A percentile compares a stretch with the other conserved stretches of the same genome.
Evolutionary conservation across 495 filamentous ascomycete genomes (phyloP).

Genomic region (Friedmanniomyces endolithicus): DNA sequence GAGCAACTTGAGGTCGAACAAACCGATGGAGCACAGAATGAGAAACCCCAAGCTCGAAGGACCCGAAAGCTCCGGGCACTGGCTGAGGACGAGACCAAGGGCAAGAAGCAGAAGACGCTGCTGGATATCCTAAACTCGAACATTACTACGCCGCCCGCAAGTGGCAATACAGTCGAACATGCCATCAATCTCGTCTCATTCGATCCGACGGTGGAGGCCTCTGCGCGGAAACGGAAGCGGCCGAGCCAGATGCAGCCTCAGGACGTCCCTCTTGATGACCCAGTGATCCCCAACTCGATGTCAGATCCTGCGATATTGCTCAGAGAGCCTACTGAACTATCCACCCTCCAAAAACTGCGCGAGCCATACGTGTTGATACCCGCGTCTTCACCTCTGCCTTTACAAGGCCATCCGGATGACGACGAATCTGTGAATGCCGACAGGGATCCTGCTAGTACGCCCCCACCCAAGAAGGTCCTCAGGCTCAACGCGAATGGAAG

Average conservation of each 20-base stretch:
- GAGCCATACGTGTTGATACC: conserved; percentile 9
- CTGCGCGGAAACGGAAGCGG: conserved; percentile 5
- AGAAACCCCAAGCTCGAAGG: conserved; percentile 1
- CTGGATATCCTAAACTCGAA: conserved; percentile 16
- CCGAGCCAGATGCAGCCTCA: background rate
- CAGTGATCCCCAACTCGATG: background rate
- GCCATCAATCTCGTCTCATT: background rate
- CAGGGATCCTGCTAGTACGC: background rate
- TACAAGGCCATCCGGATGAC: background rate
- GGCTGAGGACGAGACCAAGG: background rate
- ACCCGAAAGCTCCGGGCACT: background rate
- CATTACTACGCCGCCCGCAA: background rate
- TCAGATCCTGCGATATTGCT: background rate
- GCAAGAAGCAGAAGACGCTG: conserved; percentile 17
- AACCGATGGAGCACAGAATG: background rate
- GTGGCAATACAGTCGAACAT: background rate
- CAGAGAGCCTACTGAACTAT: background rate
- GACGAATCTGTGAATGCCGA: background rate
- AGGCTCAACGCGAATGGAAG: conserved; percentile 46
- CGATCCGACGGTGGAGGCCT: background rate
- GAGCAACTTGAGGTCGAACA: background rate
- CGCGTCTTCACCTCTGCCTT: conserved; percentile 4
- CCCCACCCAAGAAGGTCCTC: conserved; percentile 36
- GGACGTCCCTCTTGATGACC: background rate
- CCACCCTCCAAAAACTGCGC: background rate